These are phyloP conservation scores for Sporothrix luriei DNA, from an alignment of 2,329 filamentous ascomycete genomes.

Conservation along the genomic window DNA sequence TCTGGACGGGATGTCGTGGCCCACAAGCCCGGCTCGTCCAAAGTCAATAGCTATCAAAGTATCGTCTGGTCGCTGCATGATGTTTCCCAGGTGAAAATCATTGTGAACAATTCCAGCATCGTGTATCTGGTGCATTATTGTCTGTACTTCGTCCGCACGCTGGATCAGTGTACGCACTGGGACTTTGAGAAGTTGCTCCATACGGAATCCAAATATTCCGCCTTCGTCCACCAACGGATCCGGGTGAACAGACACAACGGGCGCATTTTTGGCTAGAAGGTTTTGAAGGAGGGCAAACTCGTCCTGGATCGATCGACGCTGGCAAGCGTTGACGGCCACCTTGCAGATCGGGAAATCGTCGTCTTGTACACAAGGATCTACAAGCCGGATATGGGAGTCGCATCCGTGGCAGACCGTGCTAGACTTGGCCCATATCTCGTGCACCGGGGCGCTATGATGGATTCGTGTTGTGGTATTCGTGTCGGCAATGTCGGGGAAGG, in stretches of 20 bases:
- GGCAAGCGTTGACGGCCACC: constrained; percentile 4
- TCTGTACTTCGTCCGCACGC: too few relatives aligned
- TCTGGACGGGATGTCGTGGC: constrained; percentile 1
- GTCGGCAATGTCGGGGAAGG: not conserved
- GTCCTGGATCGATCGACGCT: constrained; percentile 16
- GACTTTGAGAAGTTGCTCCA: constrained; percentile 20
- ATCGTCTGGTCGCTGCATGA: constrained; percentile 23
- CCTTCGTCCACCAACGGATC: constrained; percentile 20
- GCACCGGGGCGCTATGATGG: constrained; percentile 12
- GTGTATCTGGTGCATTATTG: constrained; percentile 3
- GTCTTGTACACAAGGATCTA: constrained; percentile 13
- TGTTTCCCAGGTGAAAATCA: constrained; percentile 28
- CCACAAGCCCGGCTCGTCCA: constrained; percentile 12
- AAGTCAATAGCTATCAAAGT: constrained; percentile 24
- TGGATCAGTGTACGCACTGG: too few relatives aligned
- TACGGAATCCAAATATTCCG: constrained; percentile 11
- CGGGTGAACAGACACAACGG: constrained; percentile 11
- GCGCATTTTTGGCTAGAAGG: constrained; percentile 1
- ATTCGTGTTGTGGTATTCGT: not conserved
- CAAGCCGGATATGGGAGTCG: constrained; percentile 20
- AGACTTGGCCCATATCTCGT: constrained; percentile 18
- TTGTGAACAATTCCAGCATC: constrained; percentile 25
- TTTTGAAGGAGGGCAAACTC: constrained; percentile 15
- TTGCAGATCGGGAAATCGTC: constrained; percentile 13
- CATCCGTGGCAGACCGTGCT: constrained; percentile 14